Evolutionary conservation across 352 stramenopile genomes (phyloP).

Genomic region (Phytophthora quininea): DNA sequence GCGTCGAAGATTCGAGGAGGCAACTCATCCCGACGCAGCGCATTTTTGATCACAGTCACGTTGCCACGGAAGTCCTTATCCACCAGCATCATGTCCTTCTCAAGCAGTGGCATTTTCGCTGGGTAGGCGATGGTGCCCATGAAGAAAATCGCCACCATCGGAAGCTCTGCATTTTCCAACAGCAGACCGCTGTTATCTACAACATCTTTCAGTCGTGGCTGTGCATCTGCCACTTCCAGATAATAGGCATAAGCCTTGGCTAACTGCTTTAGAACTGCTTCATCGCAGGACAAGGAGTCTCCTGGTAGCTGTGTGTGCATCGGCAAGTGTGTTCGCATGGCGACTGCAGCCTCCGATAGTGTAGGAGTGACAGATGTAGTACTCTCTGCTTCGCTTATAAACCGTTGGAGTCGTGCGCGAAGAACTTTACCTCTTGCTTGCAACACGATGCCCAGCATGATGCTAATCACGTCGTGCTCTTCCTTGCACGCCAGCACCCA

Average conservation of each 20-base stretch:
- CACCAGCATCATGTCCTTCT: conserved; percentile 21
- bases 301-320: background rate
- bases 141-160: conserved; percentile 52
- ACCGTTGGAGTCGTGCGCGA: conserved; percentile 27
- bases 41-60: conserved; percentile 37
- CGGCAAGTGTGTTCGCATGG: background rate
- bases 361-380: background rate
- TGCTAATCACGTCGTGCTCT: conserved; percentile 80
- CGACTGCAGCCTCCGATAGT: background rate
- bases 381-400: conserved; percentile 9
- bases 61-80: conserved; percentile 33
- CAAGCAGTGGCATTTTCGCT: conserved; percentile 27
- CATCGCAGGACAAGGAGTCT: background rate
- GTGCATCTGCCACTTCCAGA: conserved; percentile 52
- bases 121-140: conserved; percentile 28
- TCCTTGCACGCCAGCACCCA: conserved; percentile 85
- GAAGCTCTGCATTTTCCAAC: conserved; percentile 45
- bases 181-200: conserved; percentile 33
- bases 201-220: conserved; percentile 35
- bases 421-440: conserved; percentile 54
- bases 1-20: conserved; percentile 40
- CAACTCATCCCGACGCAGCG: conserved; percentile 34
- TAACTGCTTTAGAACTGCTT: conserved; percentile 55
- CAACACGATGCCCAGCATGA: conserved; percentile 68
- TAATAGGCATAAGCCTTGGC: conserved; percentile 71